Evolutionary conservation across 2,329 filamentous ascomycete genomes (phyloP), one percentile per base, ranked within the genome.

Genomic region (Aciculosporium take): DNA sequence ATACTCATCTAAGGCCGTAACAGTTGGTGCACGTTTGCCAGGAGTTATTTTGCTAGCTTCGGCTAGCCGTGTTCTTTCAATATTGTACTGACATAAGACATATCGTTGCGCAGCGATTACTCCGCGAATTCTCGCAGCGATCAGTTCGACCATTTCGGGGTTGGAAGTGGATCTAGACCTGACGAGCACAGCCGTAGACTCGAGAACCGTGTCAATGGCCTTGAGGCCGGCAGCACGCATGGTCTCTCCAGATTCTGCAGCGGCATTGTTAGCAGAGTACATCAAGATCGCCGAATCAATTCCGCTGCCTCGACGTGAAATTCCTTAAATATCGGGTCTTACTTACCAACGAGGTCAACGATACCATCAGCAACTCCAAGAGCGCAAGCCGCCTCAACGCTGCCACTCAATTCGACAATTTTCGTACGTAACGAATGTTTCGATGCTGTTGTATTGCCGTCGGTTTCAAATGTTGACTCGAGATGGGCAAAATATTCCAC

Each of bases 1-100:
- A 42, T 85, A 77, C 56, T 85, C 83, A 51, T 95, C 89, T 3
- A 98, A 70, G 13, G 82, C 69, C n/a, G 84, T 95, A 51, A 96
- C 73, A 2, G 89, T 96, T 2, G 91, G 85, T 2, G 91, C 88
- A 39, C 91, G 82, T 67, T 91, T 94, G 47, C 91, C 91, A 0
- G 91, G 91, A 0, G 91, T 95, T 57, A 96, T 84, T 51, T 73
- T 73, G 36, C 72, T 76, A 7, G 84, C 88, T 25, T 68, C 66
- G 7, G 69, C 55, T 43, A 98, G 74, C 41, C 75, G 73, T 37
- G 64, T 59, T 46, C 88, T 78, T 51, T 84, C 74, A 45, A 96
- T 76, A 65, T 98, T 98, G 72, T 96, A 98, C 57, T 93, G 87
- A 68, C 91, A 96, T 24, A 96, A 76, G 23, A 96, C 86, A 58